A percentile compares a stretch with the other conserved stretches of the same genome.
Conservation (phyloP, 2,329 filamentous ascomycete genomes). For the Colletotrichum paranaense region DNA sequence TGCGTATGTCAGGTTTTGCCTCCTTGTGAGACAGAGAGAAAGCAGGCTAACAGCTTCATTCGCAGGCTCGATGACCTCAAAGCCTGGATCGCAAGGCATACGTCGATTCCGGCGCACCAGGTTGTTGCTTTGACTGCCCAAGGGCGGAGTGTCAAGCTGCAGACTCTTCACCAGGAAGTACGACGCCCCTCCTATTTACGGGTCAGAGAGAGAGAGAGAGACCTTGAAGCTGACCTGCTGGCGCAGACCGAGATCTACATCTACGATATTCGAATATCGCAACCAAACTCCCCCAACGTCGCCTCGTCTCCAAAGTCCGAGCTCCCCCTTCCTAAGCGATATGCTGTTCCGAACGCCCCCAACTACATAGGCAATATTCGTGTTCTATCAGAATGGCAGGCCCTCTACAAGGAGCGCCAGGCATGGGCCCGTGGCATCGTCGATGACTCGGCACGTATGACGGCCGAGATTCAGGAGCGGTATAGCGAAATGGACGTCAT, state of each 20-base stretch:
- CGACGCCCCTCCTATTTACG: conserved; percentile 31
- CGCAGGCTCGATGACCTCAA: conserved; percentile 85
- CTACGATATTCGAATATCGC: conserved; percentile 84
- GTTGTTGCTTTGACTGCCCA: conserved; percentile 89
- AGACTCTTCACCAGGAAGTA: conserved; percentile 85
- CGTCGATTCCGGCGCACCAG: conserved; percentile 78
- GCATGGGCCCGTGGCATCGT: conserved; percentile 81
- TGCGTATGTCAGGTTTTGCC: conserved; percentile 64
- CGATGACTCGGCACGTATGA: conserved; percentile 75
- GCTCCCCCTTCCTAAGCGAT: conserved; percentile 63
- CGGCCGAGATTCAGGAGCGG: conserved; percentile 70
- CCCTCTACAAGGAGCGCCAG: conserved; percentile 83
- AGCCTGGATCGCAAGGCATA: conserved; percentile 80
- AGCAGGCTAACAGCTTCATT: conserved; percentile 21
- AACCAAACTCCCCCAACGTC: conserved; percentile 61
- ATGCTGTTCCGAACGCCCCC: conserved; percentile 75
- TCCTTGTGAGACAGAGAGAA: not conserved
- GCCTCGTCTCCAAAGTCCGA: conserved; percentile 59
- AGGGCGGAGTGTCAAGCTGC: conserved; percentile 85
- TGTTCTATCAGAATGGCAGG: conserved; percentile 88
- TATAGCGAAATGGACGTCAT: conserved; percentile 82
- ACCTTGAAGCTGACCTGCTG: conserved; percentile 22
- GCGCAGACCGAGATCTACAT: conserved; percentile 86
- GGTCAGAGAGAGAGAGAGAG: not conserved
- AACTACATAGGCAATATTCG: conserved; percentile 85